Evolutionary conservation across 2,329 filamentous ascomycete genomes (phyloP).

Genomic region (Elsinoe necatrix): DNA sequence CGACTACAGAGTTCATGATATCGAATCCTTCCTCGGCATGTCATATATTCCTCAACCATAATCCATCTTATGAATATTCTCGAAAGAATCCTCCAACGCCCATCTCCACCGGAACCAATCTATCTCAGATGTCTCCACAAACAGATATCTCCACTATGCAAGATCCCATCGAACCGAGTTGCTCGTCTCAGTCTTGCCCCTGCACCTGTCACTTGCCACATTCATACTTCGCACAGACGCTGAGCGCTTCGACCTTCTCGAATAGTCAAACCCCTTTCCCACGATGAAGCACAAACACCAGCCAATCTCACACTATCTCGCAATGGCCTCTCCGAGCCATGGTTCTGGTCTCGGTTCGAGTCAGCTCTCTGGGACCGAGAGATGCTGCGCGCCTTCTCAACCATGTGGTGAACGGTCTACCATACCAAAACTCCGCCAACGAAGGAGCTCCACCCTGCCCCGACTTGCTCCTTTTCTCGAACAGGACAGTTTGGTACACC

Average conservation of each 20-base stretch:
- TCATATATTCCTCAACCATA: neutral
- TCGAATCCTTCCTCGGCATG: neutral
- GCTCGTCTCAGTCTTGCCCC: neutral
- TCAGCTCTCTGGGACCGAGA: neutral
- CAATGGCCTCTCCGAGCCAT: neutral
- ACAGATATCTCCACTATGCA: neutral
- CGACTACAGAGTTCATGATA: neutral
- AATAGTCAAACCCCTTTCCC: neutral
- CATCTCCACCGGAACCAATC: slow-evolving; percentile 12
- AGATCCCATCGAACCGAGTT: slow-evolving; percentile 3
- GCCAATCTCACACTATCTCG: slow-evolving; percentile 3
- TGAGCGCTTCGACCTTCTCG: neutral
- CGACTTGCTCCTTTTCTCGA: neutral
- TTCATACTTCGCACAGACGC: neutral
- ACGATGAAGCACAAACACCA: neutral
- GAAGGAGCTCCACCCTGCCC: neutral
- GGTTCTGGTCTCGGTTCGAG: neutral
- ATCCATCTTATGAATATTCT: neutral
- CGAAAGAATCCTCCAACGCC: slow-evolving; percentile 8
- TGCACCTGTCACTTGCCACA: slow-evolving; percentile 6
- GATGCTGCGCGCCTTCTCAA: neutral
- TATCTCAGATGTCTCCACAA: slow-evolving; percentile 2
- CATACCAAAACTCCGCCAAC: neutral
- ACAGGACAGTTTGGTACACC: neutral
- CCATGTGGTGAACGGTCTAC: neutral